Evolutionary conservation across 768 basidiomycete genomes (phyloP), one percentile per base, ranked within the genome.

Genomic region (Mycena sanguinolenta): DNA sequence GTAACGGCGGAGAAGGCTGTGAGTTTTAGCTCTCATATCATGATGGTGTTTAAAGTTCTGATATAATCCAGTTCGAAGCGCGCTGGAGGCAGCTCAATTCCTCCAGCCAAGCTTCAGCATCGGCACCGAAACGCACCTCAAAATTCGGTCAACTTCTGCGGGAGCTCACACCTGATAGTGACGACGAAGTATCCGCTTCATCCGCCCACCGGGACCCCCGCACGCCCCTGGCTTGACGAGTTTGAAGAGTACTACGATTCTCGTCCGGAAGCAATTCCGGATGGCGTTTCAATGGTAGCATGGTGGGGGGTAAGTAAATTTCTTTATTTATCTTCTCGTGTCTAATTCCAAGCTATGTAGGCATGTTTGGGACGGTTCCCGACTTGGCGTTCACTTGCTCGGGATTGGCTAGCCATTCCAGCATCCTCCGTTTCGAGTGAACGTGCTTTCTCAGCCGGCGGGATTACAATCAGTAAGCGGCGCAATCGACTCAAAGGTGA

Each of bases 251-350:
- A 65, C 8, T 57, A 57, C 27, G 52, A 49, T 21, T 58, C 42
- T 27, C 55, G 44, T 23, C 42, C 42, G 1, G 57, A 58, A 17
- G 21, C 50, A 16, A 1, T 65, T 36, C 21, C 39, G 3, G 39
- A 14, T 12, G 36, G 1, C 58, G 64, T 54, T 65, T n/a, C n/a
- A n/a, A n/a, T n/a, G n/a, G n/a, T n/a, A n/a, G n/a, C n/a, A n/a
- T n/a, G n/a, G n/a, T n/a, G 53, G 64, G 64, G 55, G 3, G 64
- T 65, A 36, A n/a, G 64, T 52, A n/a, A n/a, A n/a, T n/a, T n/a
- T n/a, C n/a, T n/a, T n/a, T n/a, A n/a, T n/a, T n/a, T 2, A 78
- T 85, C 28, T 83, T 84, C 80, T 79, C 80, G 12, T 80, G 80
- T 0, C 81, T 78, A 0, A 49, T 67, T 27, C 60, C 65, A 0